Evolutionary conservation across 2,329 filamentous ascomycete species (phyloP).

Genomic region (Coccinonectria pachysandricola): DNA sequence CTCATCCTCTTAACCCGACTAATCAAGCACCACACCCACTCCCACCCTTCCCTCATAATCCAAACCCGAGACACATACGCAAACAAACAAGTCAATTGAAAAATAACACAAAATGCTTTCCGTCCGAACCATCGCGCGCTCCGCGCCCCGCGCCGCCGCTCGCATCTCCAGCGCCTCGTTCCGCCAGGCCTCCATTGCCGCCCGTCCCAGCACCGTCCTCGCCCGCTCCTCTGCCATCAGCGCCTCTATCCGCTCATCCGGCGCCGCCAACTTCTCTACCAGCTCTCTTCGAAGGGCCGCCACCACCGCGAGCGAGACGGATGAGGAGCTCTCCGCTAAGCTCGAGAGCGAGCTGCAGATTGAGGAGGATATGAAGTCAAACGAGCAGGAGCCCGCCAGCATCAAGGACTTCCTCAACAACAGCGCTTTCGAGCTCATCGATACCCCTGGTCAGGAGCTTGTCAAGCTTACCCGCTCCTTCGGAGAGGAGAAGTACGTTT

Average conservation of each 20-base stretch:
- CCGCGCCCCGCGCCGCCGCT: slow-evolving; percentile 53
- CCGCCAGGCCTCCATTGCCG: slow-evolving; percentile 36
- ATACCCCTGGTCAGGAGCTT: slow-evolving; percentile 76
- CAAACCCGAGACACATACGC: neutral
- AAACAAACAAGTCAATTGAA: no score
- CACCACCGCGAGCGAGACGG: slow-evolving; percentile 43
- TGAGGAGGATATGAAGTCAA: slow-evolving; percentile 70
- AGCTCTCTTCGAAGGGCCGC: slow-evolving; percentile 30
- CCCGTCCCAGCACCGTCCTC: slow-evolving; percentile 39
- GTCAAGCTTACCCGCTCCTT: slow-evolving; percentile 74
- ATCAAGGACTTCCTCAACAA: slow-evolving; percentile 85
- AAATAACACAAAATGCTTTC: slow-evolving; percentile 51
- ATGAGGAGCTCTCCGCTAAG: slow-evolving; percentile 77
- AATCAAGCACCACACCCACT: slow-evolving; percentile 1
- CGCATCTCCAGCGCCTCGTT: slow-evolving; percentile 44
- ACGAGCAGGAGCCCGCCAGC: slow-evolving; percentile 61
- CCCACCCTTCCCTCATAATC: neutral
- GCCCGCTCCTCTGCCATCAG: no score
- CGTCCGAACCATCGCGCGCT: slow-evolving; percentile 54
- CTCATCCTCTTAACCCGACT: slow-evolving; percentile 5
- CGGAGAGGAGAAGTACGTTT: slow-evolving; percentile 75
- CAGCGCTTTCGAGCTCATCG: slow-evolving; percentile 72
- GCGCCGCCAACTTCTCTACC: slow-evolving; percentile 38
- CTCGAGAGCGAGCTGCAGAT: slow-evolving; percentile 74
- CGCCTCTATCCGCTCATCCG: slow-evolving; percentile 24